Evolutionary conservation across 2,329 filamentous ascomycete species (phyloP).

Genomic region (Ophiostoma himal-ulmi): DNA sequence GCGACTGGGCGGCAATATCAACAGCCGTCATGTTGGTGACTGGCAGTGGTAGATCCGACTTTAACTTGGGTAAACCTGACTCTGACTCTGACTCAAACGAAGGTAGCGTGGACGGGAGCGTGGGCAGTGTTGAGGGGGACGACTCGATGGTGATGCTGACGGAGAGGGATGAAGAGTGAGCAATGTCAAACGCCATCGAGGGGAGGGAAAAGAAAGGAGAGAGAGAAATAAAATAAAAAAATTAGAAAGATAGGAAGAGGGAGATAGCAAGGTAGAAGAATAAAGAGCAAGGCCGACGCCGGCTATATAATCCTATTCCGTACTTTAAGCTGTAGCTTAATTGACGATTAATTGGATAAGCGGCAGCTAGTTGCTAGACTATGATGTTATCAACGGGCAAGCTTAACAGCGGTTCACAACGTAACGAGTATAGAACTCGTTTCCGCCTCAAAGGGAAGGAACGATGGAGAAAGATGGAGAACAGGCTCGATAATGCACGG

Average conservation of each 20-base stretch:
- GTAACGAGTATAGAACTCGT: background rate
- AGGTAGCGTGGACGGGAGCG: background rate
- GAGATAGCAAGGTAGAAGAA: constrained; percentile 1
- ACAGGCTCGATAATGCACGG: constrained; percentile 7
- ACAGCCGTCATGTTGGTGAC: constrained; percentile 18
- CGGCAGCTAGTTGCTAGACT: background rate
- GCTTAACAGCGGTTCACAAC: constrained; percentile 1
- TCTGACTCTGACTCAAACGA: background rate
- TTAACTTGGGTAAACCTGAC: background rate
- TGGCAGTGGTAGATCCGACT: background rate
- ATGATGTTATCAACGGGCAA: constrained; percentile 7
- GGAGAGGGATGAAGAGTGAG: constrained; percentile 15
- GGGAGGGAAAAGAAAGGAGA: background rate
- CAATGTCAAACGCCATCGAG: constrained; percentile 13
- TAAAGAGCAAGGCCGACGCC: background rate
- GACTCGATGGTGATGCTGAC: constrained; percentile 14
- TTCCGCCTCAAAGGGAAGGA: background rate
- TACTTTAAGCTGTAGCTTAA: background rate
- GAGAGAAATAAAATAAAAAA: background rate
- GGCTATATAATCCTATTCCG: background rate
- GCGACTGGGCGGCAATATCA: constrained; percentile 8
- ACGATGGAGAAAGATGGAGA: constrained; percentile 12
- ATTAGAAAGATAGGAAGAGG: background rate
- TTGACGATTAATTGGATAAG: background rate
- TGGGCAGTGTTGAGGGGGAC: constrained; percentile 11